Conservation (phyloP, 768 basidiomycete genomes). For the Coprinopsis cinerea region DNA sequence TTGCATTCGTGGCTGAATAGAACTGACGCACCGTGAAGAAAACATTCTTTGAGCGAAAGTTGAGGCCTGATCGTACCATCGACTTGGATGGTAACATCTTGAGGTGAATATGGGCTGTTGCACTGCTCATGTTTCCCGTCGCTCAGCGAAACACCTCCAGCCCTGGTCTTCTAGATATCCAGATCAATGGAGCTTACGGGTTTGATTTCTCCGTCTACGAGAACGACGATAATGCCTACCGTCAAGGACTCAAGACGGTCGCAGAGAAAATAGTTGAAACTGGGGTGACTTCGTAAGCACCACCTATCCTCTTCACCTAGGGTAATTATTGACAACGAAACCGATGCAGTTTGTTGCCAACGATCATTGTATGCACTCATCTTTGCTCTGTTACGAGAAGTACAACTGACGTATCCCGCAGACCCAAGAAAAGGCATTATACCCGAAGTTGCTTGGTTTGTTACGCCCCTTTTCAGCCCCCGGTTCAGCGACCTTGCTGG, state of each 20-base stretch:
- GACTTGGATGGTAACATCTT: slow-evolving; percentile 76
- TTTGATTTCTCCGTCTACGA: slow-evolving; percentile 86
- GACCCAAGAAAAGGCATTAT: slow-evolving; percentile 76
- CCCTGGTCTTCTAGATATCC: slow-evolving; percentile 82
- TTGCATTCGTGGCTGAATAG: background rate
- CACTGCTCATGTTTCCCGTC: background rate
- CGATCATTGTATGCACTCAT: slow-evolving; percentile 54
- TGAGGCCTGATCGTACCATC: slow-evolving; percentile 57
- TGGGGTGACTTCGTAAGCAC: slow-evolving; percentile 77
- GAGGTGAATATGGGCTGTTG: slow-evolving; percentile 34
- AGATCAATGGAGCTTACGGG: slow-evolving; percentile 86
- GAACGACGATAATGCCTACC: slow-evolving; percentile 62
- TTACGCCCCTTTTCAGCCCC: slow-evolving; percentile 63
- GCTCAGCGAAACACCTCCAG: slow-evolving; percentile 28
- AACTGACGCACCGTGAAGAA: too few relatives aligned
- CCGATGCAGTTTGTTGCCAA: slow-evolving; percentile 47
- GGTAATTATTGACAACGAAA: slow-evolving; percentile 17
- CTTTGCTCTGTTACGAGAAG: slow-evolving; percentile 2
- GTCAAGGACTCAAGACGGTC: slow-evolving; percentile 59
- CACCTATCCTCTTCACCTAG: background rate
- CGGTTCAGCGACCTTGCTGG: slow-evolving; percentile 66
- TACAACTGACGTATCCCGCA: slow-evolving; percentile 23
- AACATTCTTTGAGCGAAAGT: slow-evolving; percentile 58
- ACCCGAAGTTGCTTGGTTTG: slow-evolving; percentile 63
- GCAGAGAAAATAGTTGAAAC: slow-evolving; percentile 79